Percentiles rank a stretch among this genome's conserved stretches.
These are phyloP conservation scores for Penicillium salamii DNA, from an alignment of 495 filamentous ascomycete genomes.

Conservation along the genomic window DNA sequence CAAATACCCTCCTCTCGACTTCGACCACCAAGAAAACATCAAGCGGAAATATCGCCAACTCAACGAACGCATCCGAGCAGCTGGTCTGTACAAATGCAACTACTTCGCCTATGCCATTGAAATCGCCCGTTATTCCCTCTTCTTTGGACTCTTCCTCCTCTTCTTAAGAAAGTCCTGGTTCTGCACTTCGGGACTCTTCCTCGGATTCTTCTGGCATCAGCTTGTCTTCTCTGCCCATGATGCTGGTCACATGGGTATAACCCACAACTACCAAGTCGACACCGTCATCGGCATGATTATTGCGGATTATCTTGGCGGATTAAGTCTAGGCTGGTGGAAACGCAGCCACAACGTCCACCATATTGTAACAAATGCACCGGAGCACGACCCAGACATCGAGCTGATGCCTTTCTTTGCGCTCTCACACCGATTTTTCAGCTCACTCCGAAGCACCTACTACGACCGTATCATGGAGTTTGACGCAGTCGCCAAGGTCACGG, in stretches of 20 bases:
- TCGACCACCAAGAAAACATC: conserved; percentile 64
- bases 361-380: conserved; percentile 92
- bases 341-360: conserved; percentile 97
- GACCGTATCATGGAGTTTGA: conserved; percentile 84
- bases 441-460: conserved; percentile 83
- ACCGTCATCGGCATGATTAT: conserved; percentile 85
- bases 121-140: conserved; percentile 56
- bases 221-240: conserved; percentile 94
- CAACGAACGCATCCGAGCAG: conserved; percentile 60
- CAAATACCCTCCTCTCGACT: conserved; percentile 72
- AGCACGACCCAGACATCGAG: conserved; percentile 97
- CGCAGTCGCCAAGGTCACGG: conserved; percentile 63
- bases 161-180: conserved; percentile 21
- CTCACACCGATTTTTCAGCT: conserved; percentile 77
- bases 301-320: conserved; percentile 83
- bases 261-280: conserved; percentile 80
- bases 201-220: conserved; percentile 93
- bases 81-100: conserved; percentile 74
- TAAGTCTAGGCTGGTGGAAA: conserved; percentile 98
- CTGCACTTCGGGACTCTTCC: conserved; percentile 56
- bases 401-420: conserved; percentile 95
- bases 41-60: conserved; percentile 70
- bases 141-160: conserved; percentile 58
- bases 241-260: conserved; percentile 97
- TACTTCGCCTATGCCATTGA: conserved; percentile 77